phyloP scores from a whole-genome alignment of 2,329 filamentous ascomycete species.

The Truncatella angustata region DNA sequence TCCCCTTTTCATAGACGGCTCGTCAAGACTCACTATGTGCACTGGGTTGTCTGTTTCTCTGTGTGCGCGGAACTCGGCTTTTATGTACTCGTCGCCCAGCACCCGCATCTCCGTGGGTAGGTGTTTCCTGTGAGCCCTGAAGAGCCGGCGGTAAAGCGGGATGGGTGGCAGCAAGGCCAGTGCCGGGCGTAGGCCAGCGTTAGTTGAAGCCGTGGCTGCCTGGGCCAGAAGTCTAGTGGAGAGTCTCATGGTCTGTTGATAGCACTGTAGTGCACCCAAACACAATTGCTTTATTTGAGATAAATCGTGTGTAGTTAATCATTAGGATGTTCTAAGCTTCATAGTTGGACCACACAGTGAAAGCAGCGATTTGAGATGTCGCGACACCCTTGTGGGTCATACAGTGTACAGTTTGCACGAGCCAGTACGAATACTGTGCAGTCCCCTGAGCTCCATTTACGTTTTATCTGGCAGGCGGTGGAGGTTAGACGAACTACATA shows the following conservation, averaged over 20 bases:
- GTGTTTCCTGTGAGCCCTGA: conserved; percentile 81
- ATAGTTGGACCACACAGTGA: background rate
- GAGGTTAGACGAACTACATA: no score
- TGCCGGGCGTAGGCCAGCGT: conserved; percentile 29
- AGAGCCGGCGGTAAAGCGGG: conserved; percentile 81
- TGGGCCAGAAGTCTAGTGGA: conserved; percentile 24
- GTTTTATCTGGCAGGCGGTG: no score
- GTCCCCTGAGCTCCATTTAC: no score
- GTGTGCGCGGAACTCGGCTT: conserved; percentile 87
- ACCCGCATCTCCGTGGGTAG: conserved; percentile 73
- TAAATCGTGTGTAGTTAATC: no score
- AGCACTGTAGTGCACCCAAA: no score
- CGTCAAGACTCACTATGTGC: conserved; percentile 67
- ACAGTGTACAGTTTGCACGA: background rate
- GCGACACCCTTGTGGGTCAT: background rate
- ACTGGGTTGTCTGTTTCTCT: conserved; percentile 82
- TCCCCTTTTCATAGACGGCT: no score
- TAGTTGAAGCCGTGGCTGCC: conserved; percentile 18
- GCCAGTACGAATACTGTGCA: conserved; percentile 3
- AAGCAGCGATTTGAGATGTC: conserved; percentile 1
- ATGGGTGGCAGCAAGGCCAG: conserved; percentile 82
- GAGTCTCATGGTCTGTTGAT: conserved; percentile 18
- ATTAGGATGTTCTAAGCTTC: no score
- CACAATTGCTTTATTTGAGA: no score
- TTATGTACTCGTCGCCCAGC: conserved; percentile 89